Conservation (phyloP, 257 asterid genomes). For the Salvia rosmarinus region DNA sequence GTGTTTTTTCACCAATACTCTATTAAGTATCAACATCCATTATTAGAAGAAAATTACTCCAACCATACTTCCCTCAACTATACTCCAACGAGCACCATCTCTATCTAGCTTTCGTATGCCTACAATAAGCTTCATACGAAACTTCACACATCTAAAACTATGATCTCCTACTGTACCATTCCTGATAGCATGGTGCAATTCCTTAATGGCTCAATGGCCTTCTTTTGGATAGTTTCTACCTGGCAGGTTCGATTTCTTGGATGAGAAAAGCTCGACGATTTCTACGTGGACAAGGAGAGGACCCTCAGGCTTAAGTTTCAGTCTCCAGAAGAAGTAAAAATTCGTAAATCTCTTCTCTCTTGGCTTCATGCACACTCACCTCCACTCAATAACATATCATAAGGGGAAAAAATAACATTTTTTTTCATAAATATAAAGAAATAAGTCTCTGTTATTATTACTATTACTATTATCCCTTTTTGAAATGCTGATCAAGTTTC, state of each 20-base stretch:
- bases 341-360: slow-evolving; percentile 15
- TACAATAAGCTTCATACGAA: slow-evolving; percentile 2
- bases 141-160: background rate
- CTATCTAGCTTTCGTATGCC: slow-evolving; percentile 21
- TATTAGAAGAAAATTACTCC: too few species aligned
- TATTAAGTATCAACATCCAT: too few species aligned
- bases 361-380: slow-evolving; percentile 14
- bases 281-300: slow-evolving; percentile 55
- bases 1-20: slow-evolving; percentile 21
- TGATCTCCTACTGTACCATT: too few species aligned
- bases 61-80: slow-evolving; percentile 2
- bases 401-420: background rate
- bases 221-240: background rate
- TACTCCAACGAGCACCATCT: slow-evolving; percentile 16
- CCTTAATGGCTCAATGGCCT: too few species aligned
- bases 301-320: slow-evolving; percentile 15
- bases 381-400: background rate
- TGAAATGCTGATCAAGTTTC: slow-evolving; percentile 10
- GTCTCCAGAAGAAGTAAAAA: slow-evolving; percentile 14
- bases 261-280: slow-evolving; percentile 48
- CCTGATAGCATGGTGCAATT: too few species aligned
- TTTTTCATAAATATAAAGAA: too few species aligned
- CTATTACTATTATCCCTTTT: too few species aligned
- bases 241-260: slow-evolving; percentile 38
- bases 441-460: too few species aligned